Evolutionary conservation across 352 stramenopile species (phyloP).

Genomic region (Thalassiosira hispida): DNA sequence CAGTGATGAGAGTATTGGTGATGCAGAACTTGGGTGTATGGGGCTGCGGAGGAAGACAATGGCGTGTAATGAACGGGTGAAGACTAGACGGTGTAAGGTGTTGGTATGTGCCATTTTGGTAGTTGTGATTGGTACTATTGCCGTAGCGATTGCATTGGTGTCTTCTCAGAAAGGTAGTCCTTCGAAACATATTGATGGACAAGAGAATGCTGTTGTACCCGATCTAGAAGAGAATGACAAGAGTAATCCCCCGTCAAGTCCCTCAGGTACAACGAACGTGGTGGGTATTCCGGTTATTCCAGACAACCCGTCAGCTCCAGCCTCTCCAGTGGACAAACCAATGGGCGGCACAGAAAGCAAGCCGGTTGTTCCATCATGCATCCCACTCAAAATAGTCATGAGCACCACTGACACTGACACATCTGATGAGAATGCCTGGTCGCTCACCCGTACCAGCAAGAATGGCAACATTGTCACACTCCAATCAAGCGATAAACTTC

Average conservation of each 20-base stretch:
- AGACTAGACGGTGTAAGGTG: background rate
- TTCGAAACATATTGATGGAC: no score
- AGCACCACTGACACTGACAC: background rate
- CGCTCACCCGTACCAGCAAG: slow-evolving; percentile 16
- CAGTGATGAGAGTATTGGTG: slow-evolving; percentile 9
- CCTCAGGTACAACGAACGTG: no score
- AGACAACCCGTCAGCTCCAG: background rate
- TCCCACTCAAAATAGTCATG: slow-evolving; percentile 45
- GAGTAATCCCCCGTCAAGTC: no score
- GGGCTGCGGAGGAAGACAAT: background rate
- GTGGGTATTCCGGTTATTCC: no score
- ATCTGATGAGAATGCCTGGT: slow-evolving; percentile 38
- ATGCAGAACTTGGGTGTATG: background rate
- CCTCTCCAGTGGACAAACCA: background rate
- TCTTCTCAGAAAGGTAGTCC: no score
- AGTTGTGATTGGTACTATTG: slow-evolving; percentile 6
- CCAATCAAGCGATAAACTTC: background rate
- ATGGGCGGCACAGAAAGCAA: slow-evolving; percentile 22
- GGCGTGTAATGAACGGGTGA: slow-evolving; percentile 4
- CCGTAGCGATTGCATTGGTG: background rate
- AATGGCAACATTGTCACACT: slow-evolving; percentile 1
- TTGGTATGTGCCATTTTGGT: slow-evolving; percentile 11
- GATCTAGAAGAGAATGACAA: background rate
- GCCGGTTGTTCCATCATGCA: slow-evolving; percentile 29
- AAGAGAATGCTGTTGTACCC: no score